Conservation (phyloP, 2,329 filamentous ascomycete genomes). For the Clonostachys chloroleuca region DNA sequence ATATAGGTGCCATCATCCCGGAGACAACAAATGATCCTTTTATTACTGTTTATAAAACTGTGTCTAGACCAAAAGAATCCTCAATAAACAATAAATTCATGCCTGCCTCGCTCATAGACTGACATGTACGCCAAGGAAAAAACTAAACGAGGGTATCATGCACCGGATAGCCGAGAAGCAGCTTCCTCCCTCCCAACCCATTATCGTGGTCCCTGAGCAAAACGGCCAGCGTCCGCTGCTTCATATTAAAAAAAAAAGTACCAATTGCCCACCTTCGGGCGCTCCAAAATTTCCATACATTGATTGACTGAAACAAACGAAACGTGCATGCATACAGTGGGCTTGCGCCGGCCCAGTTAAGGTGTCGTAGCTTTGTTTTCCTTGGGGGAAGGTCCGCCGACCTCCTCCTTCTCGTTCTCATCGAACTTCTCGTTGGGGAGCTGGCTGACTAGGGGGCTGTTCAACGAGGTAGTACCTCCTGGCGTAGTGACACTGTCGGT, state of each 20-base stretch:
- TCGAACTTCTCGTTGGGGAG: conserved; percentile 24
- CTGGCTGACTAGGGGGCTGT: conserved; percentile 56
- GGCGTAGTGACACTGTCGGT: conserved; percentile 68
- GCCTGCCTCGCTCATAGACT: no score
- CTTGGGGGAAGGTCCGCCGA: conserved; percentile 2
- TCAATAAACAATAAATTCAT: no score
- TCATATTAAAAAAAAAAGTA: not conserved
- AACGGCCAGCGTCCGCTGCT: not conserved
- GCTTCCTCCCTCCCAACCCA: no score
- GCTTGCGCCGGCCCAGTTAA: not conserved
- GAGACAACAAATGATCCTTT: no score
- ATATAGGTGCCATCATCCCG: no score
- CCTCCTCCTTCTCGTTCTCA: conserved; percentile 21
- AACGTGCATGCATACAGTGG: not conserved
- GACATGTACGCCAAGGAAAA: no score
- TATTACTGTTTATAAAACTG: no score
- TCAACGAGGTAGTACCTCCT: conserved; percentile 63
- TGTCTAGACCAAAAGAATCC: no score
- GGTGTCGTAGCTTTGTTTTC: not conserved
- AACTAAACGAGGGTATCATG: no score
- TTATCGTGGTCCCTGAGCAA: not conserved
- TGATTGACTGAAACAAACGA: not conserved
- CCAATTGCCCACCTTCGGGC: not conserved
- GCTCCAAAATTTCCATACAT: no score
- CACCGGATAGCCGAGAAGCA: no score